Evolutionary conservation across 192 early-diverging fungal species (phyloP), one percentile per base, ranked within the genome.

Genomic region (Coemansia sp.): DNA sequence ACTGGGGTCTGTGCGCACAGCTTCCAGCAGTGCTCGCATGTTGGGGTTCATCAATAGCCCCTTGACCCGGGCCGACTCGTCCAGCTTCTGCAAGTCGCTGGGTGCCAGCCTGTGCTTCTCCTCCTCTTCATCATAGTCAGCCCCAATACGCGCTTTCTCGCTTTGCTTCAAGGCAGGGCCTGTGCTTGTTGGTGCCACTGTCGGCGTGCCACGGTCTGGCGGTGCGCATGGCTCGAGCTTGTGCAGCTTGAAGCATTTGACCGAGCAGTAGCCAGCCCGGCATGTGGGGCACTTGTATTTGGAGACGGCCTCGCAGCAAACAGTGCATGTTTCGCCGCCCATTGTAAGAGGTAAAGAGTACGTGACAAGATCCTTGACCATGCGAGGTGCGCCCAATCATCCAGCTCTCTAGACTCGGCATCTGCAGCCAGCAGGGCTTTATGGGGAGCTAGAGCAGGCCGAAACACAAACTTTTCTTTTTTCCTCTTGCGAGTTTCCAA

Each of bases 201-300:
- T n/a, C 14, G 59, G 50, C 8, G 50, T 18, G 59, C 39, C 20
- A 18, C 8, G 26, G 33, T 31, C 20, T 42, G 37, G 64, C 48
- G 25, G 21, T 12, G 57, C 41, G 57, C 79, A 82, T 48, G 64
- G 67, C 56, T 76, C 69, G 21, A 62, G 57, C 41, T 76, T 76
- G 73, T 82, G 79, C 16, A 64, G 39, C 42, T 64, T 66, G 57
- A 66, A 82, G 64, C 79, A 82, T 20, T 62, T 66, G 34, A 73
- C 73, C 25, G 79, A 82, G 53, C 79, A 82, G 58, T 82, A 82
- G n/a, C 74, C 67, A 8, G 50, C 41, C 20, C 48, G 42, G 42
- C 79, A 82, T 37, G 48, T 76, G 13, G 79, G 74, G 26, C 79
- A 82, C 48, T 76, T 82, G 79, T 82, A 82, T 43, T 82, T 82